phyloP scores from a whole-genome alignment of 208 protist species.

The Trypanosoma vivax region DNA sequence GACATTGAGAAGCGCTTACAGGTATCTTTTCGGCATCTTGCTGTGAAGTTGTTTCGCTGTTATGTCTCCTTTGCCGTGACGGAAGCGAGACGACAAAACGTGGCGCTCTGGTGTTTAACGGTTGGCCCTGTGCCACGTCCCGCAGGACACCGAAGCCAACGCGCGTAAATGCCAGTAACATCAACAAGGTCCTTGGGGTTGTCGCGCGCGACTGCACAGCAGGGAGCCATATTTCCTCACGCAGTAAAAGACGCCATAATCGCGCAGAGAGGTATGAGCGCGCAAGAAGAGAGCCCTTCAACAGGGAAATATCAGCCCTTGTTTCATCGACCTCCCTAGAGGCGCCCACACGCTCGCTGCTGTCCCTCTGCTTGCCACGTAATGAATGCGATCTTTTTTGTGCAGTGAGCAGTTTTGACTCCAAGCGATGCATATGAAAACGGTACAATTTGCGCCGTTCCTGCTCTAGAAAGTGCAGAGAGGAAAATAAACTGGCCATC shows the following conservation, averaged over 20 bases:
- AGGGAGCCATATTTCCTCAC: conserved; percentile 43
- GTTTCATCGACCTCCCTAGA: neutral
- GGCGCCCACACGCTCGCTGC: neutral
- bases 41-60: neutral
- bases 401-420: neutral
- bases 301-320: conserved; percentile 19
- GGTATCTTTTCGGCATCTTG: neutral
- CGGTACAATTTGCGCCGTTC: conserved; percentile 33
- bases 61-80: conserved; percentile 19
- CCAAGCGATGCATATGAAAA: conserved; percentile 5
- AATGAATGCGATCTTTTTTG: neutral
- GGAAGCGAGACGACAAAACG: conserved; percentile 81
- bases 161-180: conserved; percentile 33
- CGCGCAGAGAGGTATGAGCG: conserved; percentile 54
- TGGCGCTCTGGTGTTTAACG: conserved; percentile 42
- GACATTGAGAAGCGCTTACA: neutral
- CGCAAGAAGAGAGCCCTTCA: conserved; percentile 44
- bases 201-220: conserved; percentile 18
- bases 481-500: conserved; percentile 21
- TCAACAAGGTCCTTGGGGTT: conserved; percentile 1
- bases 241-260: conserved; percentile 56
- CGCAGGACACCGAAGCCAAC: conserved; percentile 49
- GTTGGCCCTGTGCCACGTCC: conserved; percentile 48
- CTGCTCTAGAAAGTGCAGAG: conserved; percentile 43
- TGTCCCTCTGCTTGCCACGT: neutral